Conservation (phyloP, 2,329 filamentous ascomycete genomes). For the Conoideocrella luteorostrata region DNA sequence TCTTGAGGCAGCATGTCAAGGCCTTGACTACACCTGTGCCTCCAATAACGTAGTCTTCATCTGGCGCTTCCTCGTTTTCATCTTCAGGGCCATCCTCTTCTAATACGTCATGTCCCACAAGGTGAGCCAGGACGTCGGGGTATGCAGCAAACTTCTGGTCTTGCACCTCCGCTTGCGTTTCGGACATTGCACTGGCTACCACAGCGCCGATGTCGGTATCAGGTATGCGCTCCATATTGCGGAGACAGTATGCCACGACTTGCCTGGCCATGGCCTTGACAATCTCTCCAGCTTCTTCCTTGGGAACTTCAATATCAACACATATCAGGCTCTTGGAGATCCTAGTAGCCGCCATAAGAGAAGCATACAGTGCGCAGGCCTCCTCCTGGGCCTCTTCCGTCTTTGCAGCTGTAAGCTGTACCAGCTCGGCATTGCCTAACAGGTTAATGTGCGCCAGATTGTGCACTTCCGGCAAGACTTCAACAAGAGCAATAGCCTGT, state of each 20-base stretch:
- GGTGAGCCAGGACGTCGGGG: constrained; percentile 78
- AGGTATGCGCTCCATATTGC: constrained; percentile 78
- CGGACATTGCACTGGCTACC: constrained; percentile 36
- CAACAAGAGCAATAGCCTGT: constrained; percentile 84
- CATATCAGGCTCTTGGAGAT: constrained; percentile 80
- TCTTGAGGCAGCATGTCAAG: constrained; percentile 81
- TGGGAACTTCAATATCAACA: constrained; percentile 86
- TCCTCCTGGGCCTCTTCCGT: constrained; percentile 83
- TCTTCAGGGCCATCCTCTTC: constrained; percentile 46
- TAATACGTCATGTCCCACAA: constrained; percentile 65
- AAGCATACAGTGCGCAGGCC: constrained; percentile 88
- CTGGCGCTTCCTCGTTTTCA: constrained; percentile 64
- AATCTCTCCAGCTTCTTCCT: constrained; percentile 74
- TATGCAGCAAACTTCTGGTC: constrained; percentile 35
- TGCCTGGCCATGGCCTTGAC: constrained; percentile 90
- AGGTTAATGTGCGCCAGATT: constrained; percentile 81
- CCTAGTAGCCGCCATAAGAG: constrained; percentile 78
- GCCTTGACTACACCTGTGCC: constrained; percentile 95
- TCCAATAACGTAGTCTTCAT: constrained; percentile 93
- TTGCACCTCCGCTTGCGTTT: constrained; percentile 24
- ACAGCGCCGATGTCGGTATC: constrained; percentile 53
- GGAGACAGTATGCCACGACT: constrained; percentile 87
- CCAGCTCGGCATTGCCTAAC: constrained; percentile 70
- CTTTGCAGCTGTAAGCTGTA: constrained; percentile 64
- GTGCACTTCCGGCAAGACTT: constrained; percentile 79